Conservation (phyloP, 2,329 filamentous ascomycete species). For the Botrytis fabae region DNA sequence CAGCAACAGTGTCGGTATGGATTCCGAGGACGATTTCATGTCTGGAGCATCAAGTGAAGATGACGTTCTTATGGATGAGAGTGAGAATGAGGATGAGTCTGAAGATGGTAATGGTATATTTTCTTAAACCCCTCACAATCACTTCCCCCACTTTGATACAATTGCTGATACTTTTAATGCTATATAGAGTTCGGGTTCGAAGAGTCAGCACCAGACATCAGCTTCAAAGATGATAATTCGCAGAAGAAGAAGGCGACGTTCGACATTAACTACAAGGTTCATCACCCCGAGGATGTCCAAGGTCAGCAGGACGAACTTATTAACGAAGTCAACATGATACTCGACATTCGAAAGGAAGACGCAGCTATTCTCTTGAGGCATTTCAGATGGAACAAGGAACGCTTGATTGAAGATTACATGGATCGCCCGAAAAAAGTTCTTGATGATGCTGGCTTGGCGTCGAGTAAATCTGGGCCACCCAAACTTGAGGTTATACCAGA, state of each 20-base stretch:
- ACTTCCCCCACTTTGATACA: slow-evolving; percentile 15
- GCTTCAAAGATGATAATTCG: slow-evolving; percentile 63
- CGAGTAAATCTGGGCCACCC: slow-evolving; percentile 60
- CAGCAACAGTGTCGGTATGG: slow-evolving; percentile 73
- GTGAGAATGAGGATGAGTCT: slow-evolving; percentile 71
- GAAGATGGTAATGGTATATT: slow-evolving; percentile 38
- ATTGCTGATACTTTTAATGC: slow-evolving; percentile 17
- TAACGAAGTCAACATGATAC: slow-evolving; percentile 85
- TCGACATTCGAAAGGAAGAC: slow-evolving; percentile 86
- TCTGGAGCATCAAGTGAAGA: slow-evolving; percentile 79
- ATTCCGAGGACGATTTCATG: slow-evolving; percentile 94
- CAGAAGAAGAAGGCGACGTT: slow-evolving; percentile 73
- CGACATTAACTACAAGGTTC: slow-evolving; percentile 82
- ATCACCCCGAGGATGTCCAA: slow-evolving; percentile 78
- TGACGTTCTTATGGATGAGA: slow-evolving; percentile 71
- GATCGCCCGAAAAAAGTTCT: slow-evolving; percentile 77
- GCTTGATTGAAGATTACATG: slow-evolving; percentile 95
- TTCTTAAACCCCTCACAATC: background rate
- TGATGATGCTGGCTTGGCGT: slow-evolving; percentile 79
- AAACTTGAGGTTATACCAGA: slow-evolving; percentile 70
- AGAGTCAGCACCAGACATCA: slow-evolving; percentile 50
- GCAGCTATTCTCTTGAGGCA: slow-evolving; percentile 86
- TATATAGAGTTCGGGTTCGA: slow-evolving; percentile 46
- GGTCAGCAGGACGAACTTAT: slow-evolving; percentile 83
- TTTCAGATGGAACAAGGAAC: slow-evolving; percentile 95